These are phyloP conservation scores for Onygenales sp. DNA, from an alignment of 2,329 filamentous ascomycete genomes.

Conservation along the genomic window DNA sequence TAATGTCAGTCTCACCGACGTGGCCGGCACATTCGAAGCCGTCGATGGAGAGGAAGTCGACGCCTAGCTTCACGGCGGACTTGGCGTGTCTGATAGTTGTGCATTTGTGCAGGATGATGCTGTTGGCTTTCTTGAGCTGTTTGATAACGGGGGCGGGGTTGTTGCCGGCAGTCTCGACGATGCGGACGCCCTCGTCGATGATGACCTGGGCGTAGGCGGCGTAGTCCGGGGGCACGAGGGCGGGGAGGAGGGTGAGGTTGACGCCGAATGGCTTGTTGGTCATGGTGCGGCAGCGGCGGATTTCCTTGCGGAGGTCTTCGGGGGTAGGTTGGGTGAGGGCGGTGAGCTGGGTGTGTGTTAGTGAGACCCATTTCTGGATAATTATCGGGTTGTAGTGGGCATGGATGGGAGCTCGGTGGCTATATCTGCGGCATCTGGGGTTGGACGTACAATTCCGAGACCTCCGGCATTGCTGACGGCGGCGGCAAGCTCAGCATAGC, in stretches of 20 bases:
- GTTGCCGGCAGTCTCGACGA: constrained; percentile 92
- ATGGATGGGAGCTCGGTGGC: no score
- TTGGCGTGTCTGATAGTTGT: constrained; percentile 90
- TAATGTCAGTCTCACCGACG: constrained; percentile 45
- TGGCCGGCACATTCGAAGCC: constrained; percentile 90
- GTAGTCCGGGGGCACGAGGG: constrained; percentile 86
- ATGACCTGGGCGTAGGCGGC: constrained; percentile 81
- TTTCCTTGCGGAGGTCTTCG: constrained; percentile 86
- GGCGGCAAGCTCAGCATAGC: constrained; percentile 43
- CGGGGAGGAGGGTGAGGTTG: constrained; percentile 87
- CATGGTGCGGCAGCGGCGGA: constrained; percentile 71
- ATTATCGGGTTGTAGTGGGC: constrained; percentile 3
- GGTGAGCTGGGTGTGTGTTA: constrained; percentile 30
- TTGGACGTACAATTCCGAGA: constrained; percentile 39
- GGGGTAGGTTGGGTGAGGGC: constrained; percentile 82
- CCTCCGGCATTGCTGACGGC: constrained; percentile 47
- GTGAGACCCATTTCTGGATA: background rate
- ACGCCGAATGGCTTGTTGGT: constrained; percentile 63
- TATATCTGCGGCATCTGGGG: background rate
- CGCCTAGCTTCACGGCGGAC: constrained; percentile 84
- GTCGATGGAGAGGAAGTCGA: constrained; percentile 94
- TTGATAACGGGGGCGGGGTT: constrained; percentile 82
- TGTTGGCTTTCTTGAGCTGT: constrained; percentile 70
- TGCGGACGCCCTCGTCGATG: constrained; percentile 82
- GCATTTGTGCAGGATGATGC: constrained; percentile 89